phyloP scores from a whole-genome alignment of 768 basidiomycete species.

The Lactarius sanguifluus region DNA sequence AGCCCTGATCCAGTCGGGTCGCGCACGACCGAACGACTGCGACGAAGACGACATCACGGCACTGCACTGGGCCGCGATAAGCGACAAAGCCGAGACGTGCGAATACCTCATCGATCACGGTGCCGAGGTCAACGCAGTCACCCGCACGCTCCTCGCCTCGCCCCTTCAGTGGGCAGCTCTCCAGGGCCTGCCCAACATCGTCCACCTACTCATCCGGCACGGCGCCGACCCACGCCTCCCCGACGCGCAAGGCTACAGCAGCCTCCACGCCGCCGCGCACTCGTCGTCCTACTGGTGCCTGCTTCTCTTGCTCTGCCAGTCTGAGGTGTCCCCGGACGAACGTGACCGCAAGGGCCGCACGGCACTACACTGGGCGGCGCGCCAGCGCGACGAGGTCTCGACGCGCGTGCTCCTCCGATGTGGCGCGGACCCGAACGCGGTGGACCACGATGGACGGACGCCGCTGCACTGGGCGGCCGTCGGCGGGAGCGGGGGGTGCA shows the following conservation, averaged over 20 bases:
- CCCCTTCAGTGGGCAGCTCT: constrained; percentile 98
- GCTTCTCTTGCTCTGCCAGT: constrained; percentile 86
- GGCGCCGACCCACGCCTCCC: constrained; percentile 87
- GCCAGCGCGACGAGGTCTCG: constrained; percentile 93
- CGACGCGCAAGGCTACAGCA: constrained; percentile 93
- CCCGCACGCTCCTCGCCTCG: constrained; percentile 88
- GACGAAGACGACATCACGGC: constrained; percentile 93
- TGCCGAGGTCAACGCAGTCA: constrained; percentile 89
- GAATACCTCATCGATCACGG: constrained; percentile 84
- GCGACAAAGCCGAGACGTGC: constrained; percentile 85
- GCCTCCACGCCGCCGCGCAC: constrained; percentile 90
- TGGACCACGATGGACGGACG: constrained; percentile 77
- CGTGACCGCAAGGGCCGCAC: constrained; percentile 90
- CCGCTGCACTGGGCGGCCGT: constrained; percentile 97
- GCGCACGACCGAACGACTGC: constrained; percentile 67
- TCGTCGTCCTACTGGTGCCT: constrained; percentile 91
- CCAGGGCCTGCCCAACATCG: constrained; percentile 93
- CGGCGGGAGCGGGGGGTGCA: constrained; percentile 80
- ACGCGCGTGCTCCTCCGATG: constrained; percentile 86
- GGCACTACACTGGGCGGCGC: constrained; percentile 95
- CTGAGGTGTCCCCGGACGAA: constrained; percentile 77
- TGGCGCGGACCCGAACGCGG: constrained; percentile 72
- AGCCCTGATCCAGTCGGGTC: constrained; percentile 65
- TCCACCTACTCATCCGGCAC: constrained; percentile 85
- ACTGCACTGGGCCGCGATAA: constrained; percentile 96